phyloP scores from a whole-genome alignment of 768 basidiomycete species.

The Mycena metata region DNA sequence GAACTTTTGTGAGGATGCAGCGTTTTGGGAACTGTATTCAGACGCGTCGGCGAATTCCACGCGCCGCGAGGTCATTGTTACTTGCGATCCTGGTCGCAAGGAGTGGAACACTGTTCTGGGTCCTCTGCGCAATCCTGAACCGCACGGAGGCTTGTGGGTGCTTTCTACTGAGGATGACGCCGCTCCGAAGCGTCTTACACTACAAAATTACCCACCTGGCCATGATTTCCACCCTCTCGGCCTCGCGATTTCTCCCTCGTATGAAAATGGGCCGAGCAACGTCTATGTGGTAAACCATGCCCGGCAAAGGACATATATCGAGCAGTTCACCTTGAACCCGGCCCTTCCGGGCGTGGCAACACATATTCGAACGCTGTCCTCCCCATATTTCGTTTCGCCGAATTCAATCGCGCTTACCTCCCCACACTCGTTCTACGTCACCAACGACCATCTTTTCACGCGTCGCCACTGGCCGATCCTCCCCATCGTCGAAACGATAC shows the following conservation, averaged over 20 bases:
- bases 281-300: conserved; percentile 82
- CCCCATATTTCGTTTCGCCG: conserved; percentile 71
- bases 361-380: conserved; percentile 72
- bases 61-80: conserved; percentile 61
- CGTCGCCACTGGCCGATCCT: conserved; percentile 69
- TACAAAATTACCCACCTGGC: conserved; percentile 65
- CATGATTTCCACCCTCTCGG: conserved; percentile 84
- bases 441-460: conserved; percentile 80
- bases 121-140: conserved; percentile 69
- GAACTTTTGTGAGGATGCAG: conserved; percentile 74
- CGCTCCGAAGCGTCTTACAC: conserved; percentile 54
- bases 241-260: conserved; percentile 68
- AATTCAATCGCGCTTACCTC: conserved; percentile 78
- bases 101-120: conserved; percentile 87
- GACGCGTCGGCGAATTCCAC: conserved; percentile 48
- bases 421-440: conserved; percentile 77
- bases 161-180: conserved; percentile 29
- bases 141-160: conserved; percentile 74
- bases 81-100: conserved; percentile 68
- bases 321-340: conserved; percentile 73
- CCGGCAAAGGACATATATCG: conserved; percentile 69
- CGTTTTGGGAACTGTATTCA: conserved; percentile 73
- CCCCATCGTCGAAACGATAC: conserved; percentile 67
- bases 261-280: conserved; percentile 59
- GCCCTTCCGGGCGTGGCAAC: conserved; percentile 56